Percentiles rank a stretch among this genome's conserved stretches.
These are phyloP conservation scores for Fusarium compactum DNA, from an alignment of 2,329 filamentous ascomycete genomes.

Conservation along the genomic window DNA sequence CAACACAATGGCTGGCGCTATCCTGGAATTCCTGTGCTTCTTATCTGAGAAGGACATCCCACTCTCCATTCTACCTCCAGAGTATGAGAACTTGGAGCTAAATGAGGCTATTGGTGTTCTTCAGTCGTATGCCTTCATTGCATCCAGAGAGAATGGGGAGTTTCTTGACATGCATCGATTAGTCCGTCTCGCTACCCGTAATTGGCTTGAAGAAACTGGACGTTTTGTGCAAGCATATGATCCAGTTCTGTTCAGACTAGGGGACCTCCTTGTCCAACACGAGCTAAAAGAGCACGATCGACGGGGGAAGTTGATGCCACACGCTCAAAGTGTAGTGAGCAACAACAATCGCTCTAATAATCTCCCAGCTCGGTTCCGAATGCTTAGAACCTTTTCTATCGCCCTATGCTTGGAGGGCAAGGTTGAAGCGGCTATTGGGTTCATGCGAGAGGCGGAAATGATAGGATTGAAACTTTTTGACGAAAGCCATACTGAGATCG, in stretches of 20 bases:
- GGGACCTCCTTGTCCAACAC: rapidly evolving
- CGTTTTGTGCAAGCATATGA: neutral
- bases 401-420: rapidly evolving
- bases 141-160: neutral
- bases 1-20: neutral
- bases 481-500: rapidly evolving
- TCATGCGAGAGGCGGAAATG: too few relatives aligned
- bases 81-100: rapidly evolving
- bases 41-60: neutral
- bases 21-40: neutral
- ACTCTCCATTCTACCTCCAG: neutral
- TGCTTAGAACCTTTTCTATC: rapidly evolving
- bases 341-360: rapidly evolving
- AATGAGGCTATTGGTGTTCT: neutral
- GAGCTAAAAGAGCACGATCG: rapidly evolving
- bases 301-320: rapidly evolving
- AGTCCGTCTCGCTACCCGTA: rapidly evolving
- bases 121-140: rapidly evolving
- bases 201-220: neutral
- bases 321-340: neutral
- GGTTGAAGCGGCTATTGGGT: rapidly evolving
- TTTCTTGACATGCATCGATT: neutral
- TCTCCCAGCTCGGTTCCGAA: rapidly evolving
- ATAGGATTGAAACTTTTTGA: rapidly evolving
- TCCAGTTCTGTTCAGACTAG: neutral